Conservation (phyloP, 441 rosid species). For the Breynia disticha region DNA sequence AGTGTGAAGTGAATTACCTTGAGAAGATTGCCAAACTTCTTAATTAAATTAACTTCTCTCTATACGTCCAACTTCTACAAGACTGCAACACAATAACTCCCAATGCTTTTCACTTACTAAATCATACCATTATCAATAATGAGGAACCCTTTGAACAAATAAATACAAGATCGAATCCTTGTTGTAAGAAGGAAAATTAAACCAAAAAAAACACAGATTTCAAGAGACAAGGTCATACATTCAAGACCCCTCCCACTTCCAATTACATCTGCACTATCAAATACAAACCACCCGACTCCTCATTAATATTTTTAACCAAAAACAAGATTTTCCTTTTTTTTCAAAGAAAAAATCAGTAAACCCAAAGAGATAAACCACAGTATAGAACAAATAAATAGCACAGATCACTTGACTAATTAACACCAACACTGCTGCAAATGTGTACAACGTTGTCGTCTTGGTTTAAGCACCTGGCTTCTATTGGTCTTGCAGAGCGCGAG, state of each 20-base stretch:
- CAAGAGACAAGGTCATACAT: conserved; percentile 18
- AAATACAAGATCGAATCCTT: conserved; percentile 3
- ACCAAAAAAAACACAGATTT: neutral
- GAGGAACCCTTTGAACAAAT: neutral
- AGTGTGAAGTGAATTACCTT: too few relatives aligned
- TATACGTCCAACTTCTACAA: too few relatives aligned
- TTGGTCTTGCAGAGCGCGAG: conserved; percentile 27
- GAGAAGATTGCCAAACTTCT: too few relatives aligned
- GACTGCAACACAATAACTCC: too few relatives aligned
- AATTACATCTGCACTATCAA: conserved; percentile 20
- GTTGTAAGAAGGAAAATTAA: neutral
- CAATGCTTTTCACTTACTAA: too few relatives aligned
- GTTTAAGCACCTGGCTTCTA: conserved; percentile 13
- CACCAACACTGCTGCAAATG: conserved; percentile 16
- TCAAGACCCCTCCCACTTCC: conserved; percentile 19
- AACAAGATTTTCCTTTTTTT: neutral
- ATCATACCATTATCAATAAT: too few relatives aligned
- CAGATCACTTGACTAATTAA: conserved; percentile 18
- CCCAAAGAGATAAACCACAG: neutral
- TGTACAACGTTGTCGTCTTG: conserved; percentile 16
- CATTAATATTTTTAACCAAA: conserved; percentile 4
- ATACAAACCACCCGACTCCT: conserved; percentile 21
- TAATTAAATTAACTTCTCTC: too few relatives aligned
- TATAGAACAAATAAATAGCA: neutral
- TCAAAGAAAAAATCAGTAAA: neutral